Conservation (phyloP, 1,139 yeast genomes). For the Pneumocystis sp. region DNA sequence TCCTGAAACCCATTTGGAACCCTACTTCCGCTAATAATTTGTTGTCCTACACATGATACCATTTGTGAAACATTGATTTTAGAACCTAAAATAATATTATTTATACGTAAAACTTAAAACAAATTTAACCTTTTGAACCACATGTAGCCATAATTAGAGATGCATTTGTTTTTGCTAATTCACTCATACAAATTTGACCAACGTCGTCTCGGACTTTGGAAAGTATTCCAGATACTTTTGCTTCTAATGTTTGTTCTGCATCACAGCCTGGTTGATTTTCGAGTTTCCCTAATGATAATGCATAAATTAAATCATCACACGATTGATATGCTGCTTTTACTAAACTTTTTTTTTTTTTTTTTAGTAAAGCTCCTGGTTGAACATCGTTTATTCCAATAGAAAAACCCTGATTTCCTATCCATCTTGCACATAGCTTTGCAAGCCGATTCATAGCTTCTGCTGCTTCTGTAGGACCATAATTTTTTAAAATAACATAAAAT, state of each 20-base stretch:
- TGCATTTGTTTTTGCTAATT: constrained; percentile 78
- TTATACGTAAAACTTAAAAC: neutral
- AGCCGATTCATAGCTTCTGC: constrained; percentile 94
- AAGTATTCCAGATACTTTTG: constrained; percentile 87
- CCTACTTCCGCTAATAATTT: constrained; percentile 95
- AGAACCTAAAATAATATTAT: constrained; percentile 35
- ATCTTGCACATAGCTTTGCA: constrained; percentile 96
- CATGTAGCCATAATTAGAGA: constrained; percentile 98
- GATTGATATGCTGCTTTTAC: constrained; percentile 82
- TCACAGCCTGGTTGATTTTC: constrained; percentile 99
- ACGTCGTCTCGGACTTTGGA: constrained; percentile 98
- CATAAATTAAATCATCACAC: constrained; percentile 80
- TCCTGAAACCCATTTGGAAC: constrained; percentile 99
- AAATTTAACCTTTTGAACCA: constrained; percentile 62
- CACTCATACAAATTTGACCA: constrained; percentile 92
- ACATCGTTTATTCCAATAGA: constrained; percentile 97
- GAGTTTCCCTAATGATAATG: constrained; percentile 68
- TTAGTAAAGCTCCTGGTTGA: constrained; percentile 75
- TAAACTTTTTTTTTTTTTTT: constrained; percentile 64
- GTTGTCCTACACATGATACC: constrained; percentile 99
- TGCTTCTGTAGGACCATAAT: constrained; percentile 90
- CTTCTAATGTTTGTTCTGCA: constrained; percentile 95
- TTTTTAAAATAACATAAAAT: constrained; percentile 84
- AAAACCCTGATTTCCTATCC: constrained; percentile 85
- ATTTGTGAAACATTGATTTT: constrained; percentile 95